These are phyloP conservation scores for Bothriochloa decipiens DNA, from an alignment of 176 grass and related monocot genomes.

Conservation along the genomic window DNA sequence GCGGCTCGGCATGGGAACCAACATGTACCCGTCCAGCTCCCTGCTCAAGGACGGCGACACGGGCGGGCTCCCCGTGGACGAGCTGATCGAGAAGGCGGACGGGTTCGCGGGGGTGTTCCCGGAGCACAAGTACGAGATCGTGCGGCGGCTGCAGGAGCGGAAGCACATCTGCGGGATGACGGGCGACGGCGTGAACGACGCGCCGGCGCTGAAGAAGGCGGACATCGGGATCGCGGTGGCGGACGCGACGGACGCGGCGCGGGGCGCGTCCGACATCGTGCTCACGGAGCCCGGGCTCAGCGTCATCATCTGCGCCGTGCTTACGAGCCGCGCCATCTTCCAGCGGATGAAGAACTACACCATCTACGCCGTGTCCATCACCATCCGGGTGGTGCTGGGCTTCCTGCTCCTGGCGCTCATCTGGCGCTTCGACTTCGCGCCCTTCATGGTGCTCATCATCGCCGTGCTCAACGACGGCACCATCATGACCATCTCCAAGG, in stretches of 20 bases:
- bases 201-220: conserved; percentile 88
- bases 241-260: conserved; percentile 76
- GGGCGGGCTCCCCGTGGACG: conserved; percentile 60
- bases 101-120: conserved; percentile 94
- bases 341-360: conserved; percentile 99
- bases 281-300: conserved; percentile 81
- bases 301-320: conserved; percentile 80
- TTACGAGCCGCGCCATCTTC: conserved; percentile 80
- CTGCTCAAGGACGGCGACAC: conserved; percentile 59
- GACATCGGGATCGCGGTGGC: conserved; percentile 92
- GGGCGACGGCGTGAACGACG: conserved; percentile 89
- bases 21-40: conserved; percentile 82
- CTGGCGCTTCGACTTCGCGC: conserved; percentile 85
- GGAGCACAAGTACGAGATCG: conserved; percentile 98
- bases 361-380: conserved; percentile 92
- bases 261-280: conserved; percentile 85
- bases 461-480: conserved; percentile 93
- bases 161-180: conserved; percentile 96
- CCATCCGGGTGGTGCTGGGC: conserved; percentile 77
- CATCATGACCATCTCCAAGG: conserved; percentile 98
- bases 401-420: conserved; percentile 85
- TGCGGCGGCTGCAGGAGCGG: conserved; percentile 66
- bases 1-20: conserved; percentile 80
- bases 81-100: conserved; percentile 87
- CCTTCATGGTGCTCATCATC: conserved; percentile 95